Evolutionary conservation across 495 filamentous ascomycete genomes (phyloP), one percentile per base, ranked within the genome.

Genomic region (Oidiodendron maius): DNA sequence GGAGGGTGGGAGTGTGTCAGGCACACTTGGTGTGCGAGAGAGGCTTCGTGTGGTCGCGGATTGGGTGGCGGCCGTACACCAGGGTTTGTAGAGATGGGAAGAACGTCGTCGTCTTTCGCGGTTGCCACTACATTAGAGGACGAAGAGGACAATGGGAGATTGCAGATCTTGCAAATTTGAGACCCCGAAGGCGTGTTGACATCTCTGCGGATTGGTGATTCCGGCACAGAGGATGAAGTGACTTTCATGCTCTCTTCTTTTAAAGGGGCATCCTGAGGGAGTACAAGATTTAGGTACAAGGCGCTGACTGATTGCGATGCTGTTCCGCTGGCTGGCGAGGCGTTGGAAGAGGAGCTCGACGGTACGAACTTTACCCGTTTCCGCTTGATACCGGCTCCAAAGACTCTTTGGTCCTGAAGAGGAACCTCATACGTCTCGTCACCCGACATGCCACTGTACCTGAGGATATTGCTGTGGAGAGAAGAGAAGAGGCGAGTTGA

Each of bases 291-390:
- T 36, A 90, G 74, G 52, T 93, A 95, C 51, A 70, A 66, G 48
- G 87, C 76, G 25, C 78, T 75, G 39, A 86, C 71, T 46, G 70
- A 73, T 42, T 58, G 35, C 9, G 24, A 44, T n/a, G 64, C 43
- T 5, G 64, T 56, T 32, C 70, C 70, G 0, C 74, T 72, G 39
- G 65, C 64, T 20, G 77, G 66, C 6, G 72, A 57, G 26, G 66
- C 64, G 3, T 81, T 72, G 23, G 87, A 82, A 20, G 43, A 34
- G 11, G 51, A 46, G 16, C 38, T 46, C 17, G 57, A 56, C 25
- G 83, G 81, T 15, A 96, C 83, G 62, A 96, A 96, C 5, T 77
- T 70, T n/a, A 96, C 81, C 24, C 77, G 74, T 66, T 86, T 87
- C 11, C 83, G 78, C 50, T 85, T 80, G 36, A 93, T 76, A 10